phyloP scores from a whole-genome alignment of 441 rosid species.

The Erodium moschatum region DNA sequence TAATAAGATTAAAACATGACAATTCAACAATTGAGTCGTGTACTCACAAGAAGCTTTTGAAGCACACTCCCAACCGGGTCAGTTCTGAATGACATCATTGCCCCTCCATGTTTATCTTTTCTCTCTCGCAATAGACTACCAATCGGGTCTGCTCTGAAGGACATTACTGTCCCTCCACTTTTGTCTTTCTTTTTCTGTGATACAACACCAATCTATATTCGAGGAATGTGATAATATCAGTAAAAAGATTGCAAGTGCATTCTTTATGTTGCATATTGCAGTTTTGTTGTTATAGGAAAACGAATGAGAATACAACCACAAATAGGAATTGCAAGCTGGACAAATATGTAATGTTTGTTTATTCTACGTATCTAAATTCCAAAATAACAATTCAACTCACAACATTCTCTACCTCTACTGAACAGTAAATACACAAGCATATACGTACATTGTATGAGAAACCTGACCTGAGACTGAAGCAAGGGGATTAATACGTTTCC shows the following conservation, averaged over 20 bases:
- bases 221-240: background rate
- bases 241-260: too few species aligned
- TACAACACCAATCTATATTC: background rate
- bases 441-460: background rate
- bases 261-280: background rate
- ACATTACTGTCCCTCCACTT: background rate
- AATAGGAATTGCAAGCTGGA: background rate
- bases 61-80: constrained; percentile 13
- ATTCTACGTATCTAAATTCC: background rate
- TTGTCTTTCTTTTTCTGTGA: background rate
- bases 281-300: background rate
- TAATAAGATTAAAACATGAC: background rate
- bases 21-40: background rate
- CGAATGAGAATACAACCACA: background rate
- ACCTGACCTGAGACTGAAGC: background rate
- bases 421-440: background rate
- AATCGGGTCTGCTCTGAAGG: background rate
- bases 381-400: background rate
- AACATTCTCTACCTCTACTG: background rate
- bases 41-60: constrained; percentile 26
- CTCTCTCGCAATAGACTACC: background rate
- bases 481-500: background rate
- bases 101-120: constrained; percentile 1
- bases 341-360: background rate
- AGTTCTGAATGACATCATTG: too few species aligned